Conservation (phyloP, 2,329 filamentous ascomycete genomes). For the Hymenoscyphus fructigenus region DNA sequence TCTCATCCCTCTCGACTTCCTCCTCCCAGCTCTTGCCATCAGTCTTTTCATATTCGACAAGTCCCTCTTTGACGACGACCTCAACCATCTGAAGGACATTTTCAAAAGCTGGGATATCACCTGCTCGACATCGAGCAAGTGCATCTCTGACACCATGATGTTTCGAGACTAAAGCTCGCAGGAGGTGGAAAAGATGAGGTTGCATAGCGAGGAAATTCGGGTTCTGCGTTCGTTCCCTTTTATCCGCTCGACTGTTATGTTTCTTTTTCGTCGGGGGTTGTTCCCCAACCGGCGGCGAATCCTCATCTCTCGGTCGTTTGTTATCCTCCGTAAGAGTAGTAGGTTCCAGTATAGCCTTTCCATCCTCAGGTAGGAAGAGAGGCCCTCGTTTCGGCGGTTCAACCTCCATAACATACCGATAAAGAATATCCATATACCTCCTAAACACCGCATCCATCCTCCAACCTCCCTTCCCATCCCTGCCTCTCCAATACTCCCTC, state of each 20-base stretch:
- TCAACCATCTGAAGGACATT: constrained; percentile 75
- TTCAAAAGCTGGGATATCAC: constrained; percentile 77
- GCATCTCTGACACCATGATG: constrained; percentile 84
- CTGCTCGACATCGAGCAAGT: constrained; percentile 66
- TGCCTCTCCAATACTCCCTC: constrained; percentile 83
- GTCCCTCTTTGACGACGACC: constrained; percentile 66
- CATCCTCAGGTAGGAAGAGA: constrained; percentile 63
- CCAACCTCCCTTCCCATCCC: constrained; percentile 78
- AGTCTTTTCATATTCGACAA: constrained; percentile 64
- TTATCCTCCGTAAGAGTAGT: constrained; percentile 13
- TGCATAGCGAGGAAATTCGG: constrained; percentile 80
- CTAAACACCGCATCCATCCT: constrained; percentile 84
- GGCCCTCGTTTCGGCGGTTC: constrained; percentile 66
- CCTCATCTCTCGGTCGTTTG: constrained; percentile 46
- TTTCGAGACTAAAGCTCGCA: constrained; percentile 75
- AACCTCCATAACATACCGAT: constrained; percentile 69
- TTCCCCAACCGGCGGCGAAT: constrained; percentile 27
- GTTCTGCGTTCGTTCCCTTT: constrained; percentile 39
- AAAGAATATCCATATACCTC: constrained; percentile 87
- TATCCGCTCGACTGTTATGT: constrained; percentile 39
- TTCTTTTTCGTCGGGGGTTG: constrained; percentile 39
- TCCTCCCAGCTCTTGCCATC: constrained; percentile 50
- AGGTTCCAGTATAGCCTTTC: constrained; percentile 33
- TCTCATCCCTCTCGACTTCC: constrained; percentile 33
- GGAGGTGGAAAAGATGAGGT: constrained; percentile 87